Percentiles rank a stretch among this genome's conserved stretches.
phyloP scores from a whole-genome alignment of 2,329 filamentous ascomycete genomes.

The Calonectria fujianensis region DNA sequence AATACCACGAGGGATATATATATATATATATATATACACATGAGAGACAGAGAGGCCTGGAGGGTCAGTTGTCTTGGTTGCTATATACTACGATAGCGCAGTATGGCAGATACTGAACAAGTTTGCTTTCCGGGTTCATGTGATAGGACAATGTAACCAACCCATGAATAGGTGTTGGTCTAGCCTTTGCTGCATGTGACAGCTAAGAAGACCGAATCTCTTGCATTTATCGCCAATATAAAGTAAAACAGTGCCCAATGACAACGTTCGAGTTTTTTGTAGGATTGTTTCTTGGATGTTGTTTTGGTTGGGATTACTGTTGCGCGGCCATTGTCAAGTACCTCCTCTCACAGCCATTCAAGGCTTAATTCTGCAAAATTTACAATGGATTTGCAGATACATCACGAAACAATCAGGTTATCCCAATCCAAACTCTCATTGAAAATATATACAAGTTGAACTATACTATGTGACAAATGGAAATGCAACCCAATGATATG shows the following conservation, averaged over 20 bases:
- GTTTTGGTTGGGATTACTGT: no score
- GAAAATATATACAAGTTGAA: conserved; percentile 48
- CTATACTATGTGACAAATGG: conserved; percentile 40
- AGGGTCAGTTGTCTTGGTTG: not conserved
- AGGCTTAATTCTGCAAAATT: not conserved
- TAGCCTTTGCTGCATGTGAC: no score
- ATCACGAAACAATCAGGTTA: conserved; percentile 1
- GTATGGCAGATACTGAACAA: not conserved
- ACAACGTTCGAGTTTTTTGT: no score
- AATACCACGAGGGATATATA: conserved; percentile 15
- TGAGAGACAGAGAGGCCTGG: not conserved
- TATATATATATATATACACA: not conserved
- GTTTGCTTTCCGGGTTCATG: not conserved
- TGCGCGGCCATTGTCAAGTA: no score
- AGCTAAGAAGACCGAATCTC: no score
- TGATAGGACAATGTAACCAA: not conserved
- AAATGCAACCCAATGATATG: conserved; percentile 43
- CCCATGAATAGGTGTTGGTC: no score
- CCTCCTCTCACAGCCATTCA: no score
- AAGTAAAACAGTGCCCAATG: no score
- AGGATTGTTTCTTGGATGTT: no score
- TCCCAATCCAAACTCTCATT: conserved; percentile 48
- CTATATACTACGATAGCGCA: not conserved
- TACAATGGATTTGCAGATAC: not conserved
- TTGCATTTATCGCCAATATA: no score